phyloP scores from a whole-genome alignment of 2,329 filamentous ascomycete species.

The Ophiostoma populinum region DNA sequence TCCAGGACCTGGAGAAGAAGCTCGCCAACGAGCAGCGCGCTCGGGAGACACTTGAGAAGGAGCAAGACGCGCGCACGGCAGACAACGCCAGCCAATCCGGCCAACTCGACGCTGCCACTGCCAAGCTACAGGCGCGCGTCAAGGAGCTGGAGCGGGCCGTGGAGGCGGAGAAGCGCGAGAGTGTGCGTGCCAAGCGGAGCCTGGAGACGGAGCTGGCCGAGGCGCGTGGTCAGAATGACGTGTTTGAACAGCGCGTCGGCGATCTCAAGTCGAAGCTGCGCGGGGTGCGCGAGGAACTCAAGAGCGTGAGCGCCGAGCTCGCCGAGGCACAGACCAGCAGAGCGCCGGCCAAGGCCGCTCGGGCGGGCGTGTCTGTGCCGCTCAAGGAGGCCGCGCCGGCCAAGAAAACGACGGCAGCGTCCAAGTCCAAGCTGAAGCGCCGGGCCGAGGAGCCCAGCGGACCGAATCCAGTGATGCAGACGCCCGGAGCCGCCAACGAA shows the following conservation, averaged over 20 bases:
- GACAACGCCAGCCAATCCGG: constrained; percentile 15
- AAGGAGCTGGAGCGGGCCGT: constrained; percentile 20
- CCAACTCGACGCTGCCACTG: constrained; percentile 3
- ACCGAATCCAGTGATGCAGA: constrained; percentile 32
- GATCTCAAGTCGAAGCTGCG: constrained; percentile 53
- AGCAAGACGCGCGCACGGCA: constrained; percentile 12
- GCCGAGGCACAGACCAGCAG: constrained; percentile 13
- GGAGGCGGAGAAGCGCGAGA: constrained; percentile 25
- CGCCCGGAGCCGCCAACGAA: constrained; percentile 19
- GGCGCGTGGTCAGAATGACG: constrained; percentile 42
- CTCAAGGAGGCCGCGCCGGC: constrained; percentile 2
- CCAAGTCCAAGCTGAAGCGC: constrained; percentile 25
- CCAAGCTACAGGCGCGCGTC: constrained; percentile 16
- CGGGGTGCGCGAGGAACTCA: constrained; percentile 54
- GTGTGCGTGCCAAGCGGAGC: constrained; percentile 27
- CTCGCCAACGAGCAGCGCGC: constrained; percentile 22
- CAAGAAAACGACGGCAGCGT: constrained; percentile 13
- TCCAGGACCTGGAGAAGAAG: constrained; percentile 24
- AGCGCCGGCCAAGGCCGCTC: constrained; percentile 23
- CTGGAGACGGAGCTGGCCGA: constrained; percentile 39
- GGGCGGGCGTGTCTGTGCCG: constrained; percentile 1
- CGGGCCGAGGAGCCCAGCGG: constrained; percentile 26
- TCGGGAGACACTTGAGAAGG: constrained; percentile 19
- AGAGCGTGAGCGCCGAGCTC: constrained; percentile 35
- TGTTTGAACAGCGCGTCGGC: constrained; percentile 53